Evolutionary conservation across 176 grass and related monocot genomes (phyloP), one percentile per base, ranked within the genome.

Genomic region (Calamus simplicifolius): DNA sequence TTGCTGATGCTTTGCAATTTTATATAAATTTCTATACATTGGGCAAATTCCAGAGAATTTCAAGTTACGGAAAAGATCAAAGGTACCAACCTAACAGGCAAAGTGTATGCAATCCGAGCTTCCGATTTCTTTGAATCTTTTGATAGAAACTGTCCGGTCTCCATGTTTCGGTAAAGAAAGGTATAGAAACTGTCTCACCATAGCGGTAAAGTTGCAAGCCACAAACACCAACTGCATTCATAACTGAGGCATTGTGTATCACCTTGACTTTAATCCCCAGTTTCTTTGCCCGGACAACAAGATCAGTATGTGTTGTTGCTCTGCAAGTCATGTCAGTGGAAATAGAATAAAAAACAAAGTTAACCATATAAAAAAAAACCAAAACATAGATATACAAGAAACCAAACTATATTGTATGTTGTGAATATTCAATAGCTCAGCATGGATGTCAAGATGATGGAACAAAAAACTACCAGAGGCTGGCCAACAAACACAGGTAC

Each of bases 111-210:
- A 97, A 61, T 16, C 93, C 87, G 65, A 85, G 84, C 17, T 61
- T 75, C 16, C 55, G 73, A 75, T 88, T 97, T 48, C 82, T 91
- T 59, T 91, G 79, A 60, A 97, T 91, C 77, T 85, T 97, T 67
- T 85, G 64, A 14, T 97, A 97, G 82, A 97, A 97, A 79, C 93
- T 97, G 67, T 91, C 87, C 6, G 93, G 93, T 49, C 84, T 85
- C 93, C 93, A 97, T 72, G 81, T 75, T 12, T 97, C 93, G 0
- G 87, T 97, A 61, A 91, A 97, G 72, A 97, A 97, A 52, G 93
- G 93, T 80, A 97, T 82, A 16, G 93, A 97, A 4, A 97, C 69
- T 23, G 93, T 88, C 69, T 97, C 93, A 6, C 93, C 93, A 25
- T 91, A 91, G 19, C 84, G 87, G 49, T 91, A 97, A 68, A 97